Conservation (phyloP, 2,329 filamentous ascomycete species). For the Clonostachys byssicola region DNA sequence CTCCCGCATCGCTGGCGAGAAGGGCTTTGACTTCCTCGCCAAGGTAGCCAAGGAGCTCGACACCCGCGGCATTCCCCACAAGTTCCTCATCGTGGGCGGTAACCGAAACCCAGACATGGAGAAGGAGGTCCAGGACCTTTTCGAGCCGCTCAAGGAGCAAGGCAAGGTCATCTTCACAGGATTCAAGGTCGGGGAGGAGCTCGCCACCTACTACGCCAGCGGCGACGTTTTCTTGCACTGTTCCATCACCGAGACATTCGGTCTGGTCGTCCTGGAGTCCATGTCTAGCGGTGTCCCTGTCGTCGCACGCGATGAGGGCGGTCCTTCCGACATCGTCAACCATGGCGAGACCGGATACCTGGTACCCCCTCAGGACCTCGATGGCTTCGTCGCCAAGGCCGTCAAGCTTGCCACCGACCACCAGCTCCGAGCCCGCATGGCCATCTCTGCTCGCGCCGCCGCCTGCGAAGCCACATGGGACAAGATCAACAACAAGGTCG, state of each 20-base stretch:
- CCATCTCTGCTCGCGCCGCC: conserved; percentile 41
- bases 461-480: conserved; percentile 67
- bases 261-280: conserved; percentile 64
- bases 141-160: conserved; percentile 39
- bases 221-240: conserved; percentile 70
- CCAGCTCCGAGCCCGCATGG: conserved; percentile 37
- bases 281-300: conserved; percentile 70
- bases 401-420: conserved; percentile 41
- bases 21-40: conserved; percentile 66
- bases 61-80: conserved; percentile 52
- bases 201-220: conserved; percentile 64
- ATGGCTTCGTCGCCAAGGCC: conserved; percentile 51
- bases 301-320: conserved; percentile 64
- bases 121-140: conserved; percentile 55
- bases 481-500: conserved; percentile 66
- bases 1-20: conserved; percentile 64
- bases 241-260: conserved; percentile 69
- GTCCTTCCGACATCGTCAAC: conserved; percentile 62
- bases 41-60: conserved; percentile 50
- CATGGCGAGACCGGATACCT: conserved; percentile 58
- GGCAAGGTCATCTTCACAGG: conserved; percentile 63
- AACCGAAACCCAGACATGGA: conserved; percentile 62
- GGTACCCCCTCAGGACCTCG: conserved; percentile 53
- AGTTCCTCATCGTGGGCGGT: conserved; percentile 63
- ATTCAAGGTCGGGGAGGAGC: conserved; percentile 54